Conservation (phyloP, 2,329 filamentous ascomycete species). For the Ambrosiella beaveri region DNA sequence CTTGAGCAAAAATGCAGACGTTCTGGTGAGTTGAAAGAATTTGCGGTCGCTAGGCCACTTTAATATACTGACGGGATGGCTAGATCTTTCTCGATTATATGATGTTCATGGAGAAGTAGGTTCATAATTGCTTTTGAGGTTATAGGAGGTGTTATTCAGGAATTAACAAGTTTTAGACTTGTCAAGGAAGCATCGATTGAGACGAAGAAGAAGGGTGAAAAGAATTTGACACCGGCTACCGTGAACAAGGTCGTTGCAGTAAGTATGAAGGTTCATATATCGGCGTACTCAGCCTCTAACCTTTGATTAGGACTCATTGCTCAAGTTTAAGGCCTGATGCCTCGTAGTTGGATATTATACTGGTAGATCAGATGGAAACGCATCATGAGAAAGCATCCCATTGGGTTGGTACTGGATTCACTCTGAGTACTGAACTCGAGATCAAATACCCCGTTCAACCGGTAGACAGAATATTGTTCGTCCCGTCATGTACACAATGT, state of each 20-base stretch:
- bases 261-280: conserved; percentile 18
- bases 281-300: not conserved
- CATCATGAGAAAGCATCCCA: no score
- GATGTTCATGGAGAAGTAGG: conserved; percentile 56
- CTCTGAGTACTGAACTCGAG: no score
- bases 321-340: conserved; percentile 46
- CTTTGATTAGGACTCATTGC: conserved; percentile 40
- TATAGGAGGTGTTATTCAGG: not conserved
- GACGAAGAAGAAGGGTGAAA: conserved; percentile 56
- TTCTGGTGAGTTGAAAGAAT: conserved; percentile 38
- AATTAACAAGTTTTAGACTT: conserved; percentile 31
- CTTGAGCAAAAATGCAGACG: conserved; percentile 71
- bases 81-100: conserved; percentile 76
- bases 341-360: no score
- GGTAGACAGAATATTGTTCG: not conserved
- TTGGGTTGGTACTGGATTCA: no score
- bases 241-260: conserved; percentile 65
- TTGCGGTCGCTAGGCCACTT: not conserved
- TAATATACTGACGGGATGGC: not conserved
- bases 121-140: not conserved
- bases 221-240: conserved; percentile 54
- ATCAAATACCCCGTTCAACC: no score
- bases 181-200: conserved; percentile 66
- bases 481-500: not conserved
- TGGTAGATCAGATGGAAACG: no score